phyloP scores from a whole-genome alignment of 192 early-diverging fungal genomes.

The Funneliformis geosporum region DNA sequence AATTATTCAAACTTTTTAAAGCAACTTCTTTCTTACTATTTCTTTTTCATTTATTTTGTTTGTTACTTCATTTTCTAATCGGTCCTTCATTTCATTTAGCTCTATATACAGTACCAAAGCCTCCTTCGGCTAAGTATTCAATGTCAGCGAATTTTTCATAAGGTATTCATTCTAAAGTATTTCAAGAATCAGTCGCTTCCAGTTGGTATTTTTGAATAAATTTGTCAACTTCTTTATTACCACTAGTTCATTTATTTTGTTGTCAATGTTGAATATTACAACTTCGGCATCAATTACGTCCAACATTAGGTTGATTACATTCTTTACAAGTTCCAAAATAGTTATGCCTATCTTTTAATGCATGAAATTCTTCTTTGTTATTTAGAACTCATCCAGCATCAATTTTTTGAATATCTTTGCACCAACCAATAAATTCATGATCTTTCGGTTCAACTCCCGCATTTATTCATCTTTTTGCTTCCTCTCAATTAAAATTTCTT shows the following conservation, averaged over 20 bases:
- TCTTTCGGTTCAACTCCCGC: no score
- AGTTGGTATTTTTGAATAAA: conserved; percentile 12
- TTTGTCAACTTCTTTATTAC: background rate
- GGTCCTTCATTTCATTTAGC: background rate
- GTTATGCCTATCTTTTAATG: no score
- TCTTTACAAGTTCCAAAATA: no score
- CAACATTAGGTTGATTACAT: no score
- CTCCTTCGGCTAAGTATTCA: background rate
- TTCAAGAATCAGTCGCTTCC: background rate
- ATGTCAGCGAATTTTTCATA: conserved; percentile 4
- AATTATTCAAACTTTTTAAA: background rate
- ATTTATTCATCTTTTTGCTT: no score
- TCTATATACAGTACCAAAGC: background rate
- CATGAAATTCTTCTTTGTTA: no score
- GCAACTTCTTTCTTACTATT: background rate
- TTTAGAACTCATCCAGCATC: no score
- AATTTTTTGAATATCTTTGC: no score
- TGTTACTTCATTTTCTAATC: background rate
- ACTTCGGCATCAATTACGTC: background rate
- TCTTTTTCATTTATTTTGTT: background rate
- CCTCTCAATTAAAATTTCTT: no score
- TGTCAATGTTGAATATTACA: background rate
- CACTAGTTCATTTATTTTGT: background rate
- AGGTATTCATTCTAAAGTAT: conserved; percentile 1
- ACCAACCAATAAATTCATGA: no score